Percentiles rank a stretch among this genome's conserved stretches.
Conservation (phyloP, 371 early-diverging fungal genomes). For the Mucor irregularis region DNA sequence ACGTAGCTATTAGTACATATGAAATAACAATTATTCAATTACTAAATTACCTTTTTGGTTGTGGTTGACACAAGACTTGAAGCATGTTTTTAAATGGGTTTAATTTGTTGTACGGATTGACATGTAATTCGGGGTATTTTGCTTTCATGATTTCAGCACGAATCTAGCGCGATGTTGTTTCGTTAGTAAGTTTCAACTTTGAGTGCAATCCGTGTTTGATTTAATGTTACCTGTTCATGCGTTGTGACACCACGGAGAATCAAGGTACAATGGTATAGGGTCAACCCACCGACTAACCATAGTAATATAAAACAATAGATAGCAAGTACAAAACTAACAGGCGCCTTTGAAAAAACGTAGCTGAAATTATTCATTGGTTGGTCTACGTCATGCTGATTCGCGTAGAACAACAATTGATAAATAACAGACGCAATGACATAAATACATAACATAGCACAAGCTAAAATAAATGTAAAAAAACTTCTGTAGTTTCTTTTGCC, state of each 20-base stretch:
- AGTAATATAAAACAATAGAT: conserved; percentile 65
- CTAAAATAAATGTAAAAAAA: conserved; percentile 75
- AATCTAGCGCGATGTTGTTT: neutral
- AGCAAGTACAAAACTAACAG: conserved; percentile 62
- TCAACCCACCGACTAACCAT: conserved; percentile 69
- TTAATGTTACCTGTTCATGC: conserved; percentile 73
- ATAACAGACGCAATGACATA: conserved; percentile 59
- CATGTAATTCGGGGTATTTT: conserved; percentile 44
- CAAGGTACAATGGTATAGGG: conserved; percentile 76
- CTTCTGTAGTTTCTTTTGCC: conserved; percentile 89
- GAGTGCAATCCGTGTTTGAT: neutral
- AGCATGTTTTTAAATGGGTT: conserved; percentile 51
- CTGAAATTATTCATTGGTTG: conserved; percentile 16
- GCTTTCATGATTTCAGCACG: conserved; percentile 37
- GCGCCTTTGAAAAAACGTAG: conserved; percentile 28
- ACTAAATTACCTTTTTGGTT: conserved; percentile 53
- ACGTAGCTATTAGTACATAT: neutral
- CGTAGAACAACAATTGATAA: conserved; percentile 57
- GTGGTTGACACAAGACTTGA: conserved; percentile 59
- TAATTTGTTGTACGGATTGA: conserved; percentile 54
- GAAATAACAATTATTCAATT: neutral
- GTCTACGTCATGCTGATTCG: conserved; percentile 9
- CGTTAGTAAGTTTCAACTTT: neutral
- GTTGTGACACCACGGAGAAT: conserved; percentile 78
- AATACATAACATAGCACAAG: conserved; percentile 55